Conservation (phyloP, 768 basidiomycete species). For the Naematelia encephala region DNA sequence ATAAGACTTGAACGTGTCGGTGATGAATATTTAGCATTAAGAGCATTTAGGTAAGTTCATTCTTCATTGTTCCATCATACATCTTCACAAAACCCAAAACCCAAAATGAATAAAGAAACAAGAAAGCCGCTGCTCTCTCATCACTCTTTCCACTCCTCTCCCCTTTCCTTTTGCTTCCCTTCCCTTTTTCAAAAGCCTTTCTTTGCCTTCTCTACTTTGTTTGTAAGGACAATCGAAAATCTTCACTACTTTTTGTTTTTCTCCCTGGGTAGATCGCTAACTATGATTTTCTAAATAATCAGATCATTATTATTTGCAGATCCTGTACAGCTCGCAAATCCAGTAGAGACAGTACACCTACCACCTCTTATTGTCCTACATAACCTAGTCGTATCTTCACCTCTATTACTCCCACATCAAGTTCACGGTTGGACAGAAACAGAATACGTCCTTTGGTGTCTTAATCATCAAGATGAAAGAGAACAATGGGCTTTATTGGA, state of each 20-base stretch:
- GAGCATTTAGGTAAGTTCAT: constrained; percentile 74
- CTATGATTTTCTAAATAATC: background rate
- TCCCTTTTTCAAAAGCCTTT: too few species aligned
- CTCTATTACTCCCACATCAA: constrained; percentile 69
- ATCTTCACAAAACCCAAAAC: background rate
- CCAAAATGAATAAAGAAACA: too few species aligned
- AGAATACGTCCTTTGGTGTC: constrained; percentile 94
- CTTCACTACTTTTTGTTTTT: too few species aligned
- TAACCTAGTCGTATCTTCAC: constrained; percentile 87
- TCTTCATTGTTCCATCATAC: background rate
- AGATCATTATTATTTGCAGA: constrained; percentile 90
- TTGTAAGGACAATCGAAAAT: too few species aligned
- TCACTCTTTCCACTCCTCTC: background rate
- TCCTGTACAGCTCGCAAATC: constrained; percentile 63
- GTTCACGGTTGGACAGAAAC: constrained; percentile 91
- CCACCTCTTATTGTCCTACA: constrained; percentile 77
- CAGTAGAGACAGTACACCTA: constrained; percentile 69
- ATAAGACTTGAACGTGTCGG: constrained; percentile 71
- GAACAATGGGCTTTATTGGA: constrained; percentile 80
- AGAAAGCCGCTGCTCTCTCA: too few species aligned
- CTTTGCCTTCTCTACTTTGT: too few species aligned
- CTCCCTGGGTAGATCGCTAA: too few species aligned
- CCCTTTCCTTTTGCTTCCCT: too few species aligned
- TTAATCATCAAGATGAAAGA: constrained; percentile 71
- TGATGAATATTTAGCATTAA: constrained; percentile 77